These are phyloP conservation scores for Saccharomycopsis sp. DNA, from an alignment of 805 yeast species.

Conservation along the genomic window DNA sequence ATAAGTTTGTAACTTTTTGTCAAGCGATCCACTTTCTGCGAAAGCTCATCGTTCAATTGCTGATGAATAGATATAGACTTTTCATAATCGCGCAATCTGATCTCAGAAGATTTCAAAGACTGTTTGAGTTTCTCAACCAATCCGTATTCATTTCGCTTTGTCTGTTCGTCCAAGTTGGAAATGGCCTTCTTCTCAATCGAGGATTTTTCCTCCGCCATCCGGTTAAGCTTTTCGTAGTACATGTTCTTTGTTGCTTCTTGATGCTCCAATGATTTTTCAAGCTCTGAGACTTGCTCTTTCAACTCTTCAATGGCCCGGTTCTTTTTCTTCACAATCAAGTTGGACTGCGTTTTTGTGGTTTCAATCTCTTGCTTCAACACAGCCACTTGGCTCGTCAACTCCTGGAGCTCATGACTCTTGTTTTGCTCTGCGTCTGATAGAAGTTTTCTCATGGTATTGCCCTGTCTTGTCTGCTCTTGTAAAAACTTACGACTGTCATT, in stretches of 20 bases:
- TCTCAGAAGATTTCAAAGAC: conserved; percentile 43
- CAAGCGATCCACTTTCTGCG: conserved; percentile 54
- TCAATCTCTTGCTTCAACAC: conserved; percentile 52
- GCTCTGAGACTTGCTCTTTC: conserved; percentile 34
- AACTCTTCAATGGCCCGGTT: conserved; percentile 61
- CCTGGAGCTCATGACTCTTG: conserved; percentile 42
- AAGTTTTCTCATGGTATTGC: conserved; percentile 59
- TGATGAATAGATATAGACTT: conserved; percentile 43
- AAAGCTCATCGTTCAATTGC: conserved; percentile 57
- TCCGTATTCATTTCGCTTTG: conserved; percentile 4
- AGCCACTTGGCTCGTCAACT: conserved; percentile 43
- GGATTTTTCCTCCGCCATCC: conserved; percentile 5
- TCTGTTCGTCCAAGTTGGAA: neutral
- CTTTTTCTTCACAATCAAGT: conserved; percentile 41
- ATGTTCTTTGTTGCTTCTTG: conserved; percentile 24
- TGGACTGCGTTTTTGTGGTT: conserved; percentile 45
- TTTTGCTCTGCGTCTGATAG: conserved; percentile 60
- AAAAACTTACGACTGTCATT: conserved; percentile 60
- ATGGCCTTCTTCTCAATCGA: conserved; percentile 5
- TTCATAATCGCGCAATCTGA: conserved; percentile 48
- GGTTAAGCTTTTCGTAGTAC: conserved; percentile 9
- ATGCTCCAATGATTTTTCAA: conserved; percentile 25
- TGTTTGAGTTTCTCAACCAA: conserved; percentile 38
- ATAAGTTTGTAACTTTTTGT: conserved; percentile 60
- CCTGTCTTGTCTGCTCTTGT: conserved; percentile 76